Percentiles rank a stretch among this genome's conserved stretches.
Conservation (phyloP, 352 stramenopile genomes). For the Phytopythium kandeliae region DNA sequence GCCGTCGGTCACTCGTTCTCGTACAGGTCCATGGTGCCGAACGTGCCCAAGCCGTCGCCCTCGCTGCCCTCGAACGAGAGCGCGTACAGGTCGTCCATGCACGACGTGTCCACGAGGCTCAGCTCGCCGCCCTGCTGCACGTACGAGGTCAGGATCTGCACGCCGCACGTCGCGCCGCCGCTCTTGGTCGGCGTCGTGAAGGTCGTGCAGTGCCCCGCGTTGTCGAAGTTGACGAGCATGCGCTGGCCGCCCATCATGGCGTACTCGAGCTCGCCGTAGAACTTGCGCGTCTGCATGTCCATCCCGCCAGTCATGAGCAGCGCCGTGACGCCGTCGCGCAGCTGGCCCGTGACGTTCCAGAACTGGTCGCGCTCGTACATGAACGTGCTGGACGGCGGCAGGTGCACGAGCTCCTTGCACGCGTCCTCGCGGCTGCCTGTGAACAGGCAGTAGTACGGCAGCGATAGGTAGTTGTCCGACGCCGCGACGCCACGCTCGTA, state of each 20-base stretch:
- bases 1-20: no score
- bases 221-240: constrained; percentile 67
- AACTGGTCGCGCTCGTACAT: constrained; percentile 58
- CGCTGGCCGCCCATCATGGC: constrained; percentile 34
- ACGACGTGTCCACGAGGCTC: constrained; percentile 57
- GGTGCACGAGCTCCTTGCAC: constrained; percentile 41
- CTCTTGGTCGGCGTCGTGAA: constrained; percentile 58
- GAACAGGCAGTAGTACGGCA: constrained; percentile 77
- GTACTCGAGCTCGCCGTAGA: constrained; percentile 52
- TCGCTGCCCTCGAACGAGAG: constrained; percentile 27
- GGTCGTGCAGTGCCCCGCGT: constrained; percentile 69
- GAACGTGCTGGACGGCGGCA: constrained; percentile 30
- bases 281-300: constrained; percentile 43
- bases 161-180: constrained; percentile 47
- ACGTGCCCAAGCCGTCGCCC: neutral
- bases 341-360: constrained; percentile 54
- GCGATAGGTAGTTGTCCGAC: constrained; percentile 58
- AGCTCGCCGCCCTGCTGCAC: constrained; percentile 51
- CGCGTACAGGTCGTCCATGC: constrained; percentile 46
- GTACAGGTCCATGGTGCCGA: constrained; percentile 9
- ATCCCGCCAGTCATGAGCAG: constrained; percentile 53
- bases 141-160: constrained; percentile 63
- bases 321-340: constrained; percentile 34
- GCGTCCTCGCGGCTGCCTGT: constrained; percentile 53
- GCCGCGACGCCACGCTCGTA: constrained; percentile 59